These are phyloP conservation scores for Tilletia horrida DNA, from an alignment of 1,284 basidiomycete genomes.

Conservation along the genomic window DNA sequence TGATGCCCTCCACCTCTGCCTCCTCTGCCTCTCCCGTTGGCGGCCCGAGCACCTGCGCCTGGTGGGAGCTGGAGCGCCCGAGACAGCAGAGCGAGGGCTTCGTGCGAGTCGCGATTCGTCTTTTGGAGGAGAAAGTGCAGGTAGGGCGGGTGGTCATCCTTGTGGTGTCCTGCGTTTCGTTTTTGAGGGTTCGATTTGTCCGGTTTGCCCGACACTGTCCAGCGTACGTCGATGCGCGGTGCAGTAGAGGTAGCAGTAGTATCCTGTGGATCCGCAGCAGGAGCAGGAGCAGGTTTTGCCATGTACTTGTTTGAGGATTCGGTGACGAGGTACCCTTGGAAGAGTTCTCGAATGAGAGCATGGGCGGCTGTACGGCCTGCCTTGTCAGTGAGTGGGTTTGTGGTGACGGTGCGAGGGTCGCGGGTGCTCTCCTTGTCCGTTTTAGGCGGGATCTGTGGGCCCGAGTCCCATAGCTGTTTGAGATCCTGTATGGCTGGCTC, in stretches of 20 bases:
- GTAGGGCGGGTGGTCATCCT: slow-evolving; percentile 67
- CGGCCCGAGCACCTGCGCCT: slow-evolving; percentile 19
- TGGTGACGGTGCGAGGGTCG: slow-evolving; percentile 31
- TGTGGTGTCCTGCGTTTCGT: neutral
- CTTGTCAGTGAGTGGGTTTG: slow-evolving; percentile 76
- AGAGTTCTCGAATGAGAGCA: slow-evolving; percentile 73
- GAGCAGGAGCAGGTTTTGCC: slow-evolving; percentile 17
- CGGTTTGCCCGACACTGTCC: slow-evolving; percentile 10
- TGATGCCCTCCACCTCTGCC: slow-evolving; percentile 27
- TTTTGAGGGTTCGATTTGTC: neutral
- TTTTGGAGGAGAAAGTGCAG: slow-evolving; percentile 97
- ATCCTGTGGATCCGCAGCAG: slow-evolving; percentile 22
- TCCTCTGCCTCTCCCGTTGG: slow-evolving; percentile 17
- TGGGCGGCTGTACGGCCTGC: slow-evolving; percentile 77
- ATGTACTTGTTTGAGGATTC: slow-evolving; percentile 60
- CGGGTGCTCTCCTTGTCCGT: slow-evolving; percentile 22
- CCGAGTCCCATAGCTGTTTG: slow-evolving; percentile 20
- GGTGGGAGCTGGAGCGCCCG: slow-evolving; percentile 55
- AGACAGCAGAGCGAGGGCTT: slow-evolving; percentile 76
- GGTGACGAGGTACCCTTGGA: slow-evolving; percentile 76
- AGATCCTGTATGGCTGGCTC: slow-evolving; percentile 22
- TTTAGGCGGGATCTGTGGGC: neutral
- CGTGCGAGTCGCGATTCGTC: slow-evolving; percentile 94
- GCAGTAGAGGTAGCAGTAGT: slow-evolving; percentile 10
- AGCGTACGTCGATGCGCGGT: slow-evolving; percentile 19